Evolutionary conservation across 306 rosid genomes (phyloP), one percentile per base, ranked within the genome.

Genomic region (Malus fusca): DNA sequence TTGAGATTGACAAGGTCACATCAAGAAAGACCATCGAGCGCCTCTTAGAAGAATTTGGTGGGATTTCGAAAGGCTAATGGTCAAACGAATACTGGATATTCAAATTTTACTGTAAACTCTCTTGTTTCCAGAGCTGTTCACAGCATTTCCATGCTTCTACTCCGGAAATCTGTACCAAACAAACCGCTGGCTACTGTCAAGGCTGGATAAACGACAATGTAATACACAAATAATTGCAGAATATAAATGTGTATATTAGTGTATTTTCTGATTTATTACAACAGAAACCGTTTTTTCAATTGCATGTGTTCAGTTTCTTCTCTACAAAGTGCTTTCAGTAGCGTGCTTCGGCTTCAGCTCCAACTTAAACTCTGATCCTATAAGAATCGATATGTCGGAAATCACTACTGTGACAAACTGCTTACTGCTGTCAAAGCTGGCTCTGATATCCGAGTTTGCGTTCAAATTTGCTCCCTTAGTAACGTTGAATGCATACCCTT

Each of bases 11-110:
- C 79, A 85, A 87, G 86, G 82, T 91, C 65, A 88, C 85, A 12
- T 90, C 97, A 26, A 91, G 96, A 79, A 89, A 87, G 90, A 87
- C 79, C 23, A 68, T 91, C 1, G 93, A 93, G 79, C 75, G 82
- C 69, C 87, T 93, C 13, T 78, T 93, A 66, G 80, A 87, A 72
- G 90, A 89, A 73, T 87, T 91, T 85, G 82, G 83, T 33, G 96
- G 88, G 79, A 82, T 66, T 74, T 69, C 68, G 19, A 75, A 75
- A 37, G 76, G 62, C 40, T 75, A 75, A 70, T 17, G n/a, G 12
- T 30, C 13, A 31, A 30, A 63, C 11, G n/a, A 63, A 30, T 63
- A 48, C 18, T 0, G 8, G 55, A 63, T 30, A 17, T 63, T 63
- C 67, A 15, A 25, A 63, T 62, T 28, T 17, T 26, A 4, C 21